Evolutionary conservation across 176 grass and related monocot genomes (phyloP).

Genomic region (Carex littledalei): DNA sequence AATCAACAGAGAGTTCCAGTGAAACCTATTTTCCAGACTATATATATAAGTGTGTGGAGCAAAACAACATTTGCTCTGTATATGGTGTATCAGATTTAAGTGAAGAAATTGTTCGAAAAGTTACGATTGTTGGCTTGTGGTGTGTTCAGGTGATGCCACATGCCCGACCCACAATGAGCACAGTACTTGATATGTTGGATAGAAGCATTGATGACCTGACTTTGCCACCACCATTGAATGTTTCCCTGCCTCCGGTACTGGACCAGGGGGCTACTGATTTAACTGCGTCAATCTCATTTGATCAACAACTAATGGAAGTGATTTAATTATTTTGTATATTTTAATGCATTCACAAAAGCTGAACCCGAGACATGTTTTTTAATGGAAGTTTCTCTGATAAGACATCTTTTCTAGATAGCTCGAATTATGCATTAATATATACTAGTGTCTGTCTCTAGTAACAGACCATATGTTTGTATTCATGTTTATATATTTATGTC

Average conservation of each 20-base stretch:
- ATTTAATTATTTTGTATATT: too few species aligned
- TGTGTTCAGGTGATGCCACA: slow-evolving; percentile 40
- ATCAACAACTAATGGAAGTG: neutral
- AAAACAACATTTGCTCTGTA: neutral
- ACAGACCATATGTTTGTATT: too few species aligned
- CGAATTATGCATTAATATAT: too few species aligned
- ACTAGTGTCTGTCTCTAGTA: too few species aligned
- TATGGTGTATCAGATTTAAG: neutral
- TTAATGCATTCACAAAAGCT: too few species aligned
- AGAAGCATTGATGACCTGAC: slow-evolving; percentile 13
- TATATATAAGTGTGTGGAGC: neutral
- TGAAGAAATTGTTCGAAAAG: slow-evolving; percentile 34
- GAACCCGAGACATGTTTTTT: too few species aligned
- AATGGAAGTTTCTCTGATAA: too few species aligned
- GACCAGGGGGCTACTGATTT: neutral
- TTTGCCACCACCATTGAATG: slow-evolving; percentile 29
- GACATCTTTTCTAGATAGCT: too few species aligned
- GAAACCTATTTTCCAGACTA: slow-evolving; percentile 32
- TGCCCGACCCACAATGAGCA: slow-evolving; percentile 38
- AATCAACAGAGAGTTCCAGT: neutral
- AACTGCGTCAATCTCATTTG: neutral
- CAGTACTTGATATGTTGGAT: slow-evolving; percentile 44
- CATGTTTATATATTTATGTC: too few species aligned
- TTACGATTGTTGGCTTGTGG: slow-evolving; percentile 45
- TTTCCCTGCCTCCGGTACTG: neutral